A percentile compares a stretch with the other conserved stretches of the same genome.
phyloP scores from a whole-genome alignment of 371 early-diverging fungal genomes.

The Blakeslea trispora region DNA sequence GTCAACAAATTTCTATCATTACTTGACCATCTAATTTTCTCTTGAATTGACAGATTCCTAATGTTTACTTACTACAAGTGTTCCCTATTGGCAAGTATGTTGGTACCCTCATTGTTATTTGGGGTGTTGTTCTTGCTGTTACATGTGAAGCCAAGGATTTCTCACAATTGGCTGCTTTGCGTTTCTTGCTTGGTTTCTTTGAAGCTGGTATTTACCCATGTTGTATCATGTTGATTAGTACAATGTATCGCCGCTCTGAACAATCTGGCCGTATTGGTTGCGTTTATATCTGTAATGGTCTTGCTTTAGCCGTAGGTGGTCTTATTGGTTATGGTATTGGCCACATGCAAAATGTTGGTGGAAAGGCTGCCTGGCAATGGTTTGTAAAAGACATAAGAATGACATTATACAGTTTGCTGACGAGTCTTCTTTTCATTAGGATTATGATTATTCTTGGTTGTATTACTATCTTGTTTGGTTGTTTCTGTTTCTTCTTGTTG shows the following conservation, averaged over 20 bases:
- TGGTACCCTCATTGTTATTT: conserved; percentile 34
- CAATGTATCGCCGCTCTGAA: conserved; percentile 39
- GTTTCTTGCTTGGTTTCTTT: conserved; percentile 37
- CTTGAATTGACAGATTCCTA: conserved; percentile 32
- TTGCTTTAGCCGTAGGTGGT: conserved; percentile 63
- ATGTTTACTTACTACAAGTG: conserved; percentile 43
- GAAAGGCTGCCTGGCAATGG: conserved; percentile 62
- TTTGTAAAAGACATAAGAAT: conserved; percentile 13
- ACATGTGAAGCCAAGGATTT: conserved; percentile 31
- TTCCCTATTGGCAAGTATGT: conserved; percentile 36
- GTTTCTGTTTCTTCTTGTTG: conserved; percentile 35
- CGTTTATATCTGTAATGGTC: conserved; percentile 47
- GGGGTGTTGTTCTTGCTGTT: conserved; percentile 37
- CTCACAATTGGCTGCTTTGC: conserved; percentile 39
- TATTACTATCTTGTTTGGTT: conserved; percentile 25
- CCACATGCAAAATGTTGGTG: conserved; percentile 41
- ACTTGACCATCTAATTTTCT: not conserved
- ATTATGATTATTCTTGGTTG: conserved; percentile 44
- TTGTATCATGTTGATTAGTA: conserved; percentile 36
- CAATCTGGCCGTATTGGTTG: conserved; percentile 41
- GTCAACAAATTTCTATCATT: not conserved
- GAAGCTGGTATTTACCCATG: conserved; percentile 35
- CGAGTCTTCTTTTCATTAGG: conserved; percentile 25
- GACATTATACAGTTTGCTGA: not conserved
- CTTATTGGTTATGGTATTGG: conserved; percentile 61